phyloP scores from a whole-genome alignment of 2,329 filamentous ascomycete genomes.

The Biscogniauxia mediterranea region DNA sequence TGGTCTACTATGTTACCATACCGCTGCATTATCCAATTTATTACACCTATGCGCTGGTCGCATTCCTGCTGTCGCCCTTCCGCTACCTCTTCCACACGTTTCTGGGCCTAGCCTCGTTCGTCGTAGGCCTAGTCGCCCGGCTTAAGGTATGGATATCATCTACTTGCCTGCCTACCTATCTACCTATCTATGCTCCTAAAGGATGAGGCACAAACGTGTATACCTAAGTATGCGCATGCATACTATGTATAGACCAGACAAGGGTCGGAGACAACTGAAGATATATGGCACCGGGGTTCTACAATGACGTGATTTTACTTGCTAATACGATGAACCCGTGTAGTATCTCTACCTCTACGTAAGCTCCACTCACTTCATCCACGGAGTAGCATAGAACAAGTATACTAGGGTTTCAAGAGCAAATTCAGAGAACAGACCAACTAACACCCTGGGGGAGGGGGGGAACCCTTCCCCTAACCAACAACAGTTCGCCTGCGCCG shows the following conservation, averaged over 20 bases:
- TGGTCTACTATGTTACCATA: slow-evolving; percentile 26
- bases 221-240: not conserved
- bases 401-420: not conserved
- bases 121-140: slow-evolving; percentile 21
- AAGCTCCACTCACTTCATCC: slow-evolving; percentile 14
- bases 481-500: slow-evolving; percentile 29
- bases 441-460: not conserved
- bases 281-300: not conserved
- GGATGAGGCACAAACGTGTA: not conserved
- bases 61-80: slow-evolving; percentile 31
- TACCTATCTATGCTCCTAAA: not conserved
- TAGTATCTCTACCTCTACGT: slow-evolving; percentile 35
- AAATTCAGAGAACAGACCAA: not conserved
- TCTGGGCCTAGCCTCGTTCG: slow-evolving; percentile 13
- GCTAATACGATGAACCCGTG: not conserved
- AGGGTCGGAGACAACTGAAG: not conserved
- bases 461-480: not conserved
- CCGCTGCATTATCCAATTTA: slow-evolving; percentile 31
- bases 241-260: not conserved
- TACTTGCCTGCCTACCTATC: slow-evolving; percentile 1
- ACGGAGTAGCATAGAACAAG: not conserved
- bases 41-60: slow-evolving; percentile 21
- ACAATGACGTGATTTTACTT: not conserved
- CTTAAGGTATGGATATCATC: slow-evolving; percentile 28
- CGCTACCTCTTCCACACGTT: slow-evolving; percentile 20